Conservation (phyloP, 495 filamentous ascomycete species). For the Corynascus novoguineensis region DNA sequence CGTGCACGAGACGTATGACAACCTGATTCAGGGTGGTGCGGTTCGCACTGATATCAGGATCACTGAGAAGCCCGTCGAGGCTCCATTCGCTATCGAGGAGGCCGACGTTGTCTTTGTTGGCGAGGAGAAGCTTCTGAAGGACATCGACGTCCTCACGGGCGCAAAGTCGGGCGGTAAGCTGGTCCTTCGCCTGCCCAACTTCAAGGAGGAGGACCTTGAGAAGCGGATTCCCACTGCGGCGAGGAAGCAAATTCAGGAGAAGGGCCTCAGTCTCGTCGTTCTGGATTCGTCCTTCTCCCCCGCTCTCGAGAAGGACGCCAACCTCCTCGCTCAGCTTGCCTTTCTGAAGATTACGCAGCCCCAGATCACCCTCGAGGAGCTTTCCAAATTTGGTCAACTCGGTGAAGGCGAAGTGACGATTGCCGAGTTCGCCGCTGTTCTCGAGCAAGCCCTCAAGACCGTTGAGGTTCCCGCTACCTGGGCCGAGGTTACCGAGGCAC, state of each 20-base stretch:
- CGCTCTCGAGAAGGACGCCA: constrained; percentile 58
- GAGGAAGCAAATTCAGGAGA: constrained; percentile 61
- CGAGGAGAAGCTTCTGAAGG: constrained; percentile 69
- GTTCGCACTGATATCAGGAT: constrained; percentile 80
- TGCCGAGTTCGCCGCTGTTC: constrained; percentile 55
- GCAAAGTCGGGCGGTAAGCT: constrained; percentile 67
- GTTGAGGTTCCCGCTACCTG: constrained; percentile 74
- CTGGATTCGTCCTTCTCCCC: constrained; percentile 65
- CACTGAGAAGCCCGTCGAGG: constrained; percentile 75
- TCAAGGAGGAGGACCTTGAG: constrained; percentile 84
- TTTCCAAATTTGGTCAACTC: constrained; percentile 29
- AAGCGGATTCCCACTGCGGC: constrained; percentile 70
- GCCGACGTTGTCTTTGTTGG: constrained; percentile 77
- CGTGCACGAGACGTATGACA: constrained; percentile 70
- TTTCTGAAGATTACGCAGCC: constrained; percentile 71
- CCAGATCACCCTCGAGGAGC: constrained; percentile 50
- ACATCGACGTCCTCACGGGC: constrained; percentile 64
- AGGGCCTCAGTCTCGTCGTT: constrained; percentile 62
- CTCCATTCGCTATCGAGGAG: constrained; percentile 69
- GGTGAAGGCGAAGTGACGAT: constrained; percentile 45
- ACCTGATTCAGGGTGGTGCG: constrained; percentile 78
- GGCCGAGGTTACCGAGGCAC: constrained; percentile 60
- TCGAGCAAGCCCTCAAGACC: constrained; percentile 63
- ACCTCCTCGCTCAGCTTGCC: constrained; percentile 63
- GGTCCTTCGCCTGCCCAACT: constrained; percentile 66